phyloP scores from a whole-genome alignment of 192 early-diverging fungal species.

The Globomyces pollinis-pini region DNA sequence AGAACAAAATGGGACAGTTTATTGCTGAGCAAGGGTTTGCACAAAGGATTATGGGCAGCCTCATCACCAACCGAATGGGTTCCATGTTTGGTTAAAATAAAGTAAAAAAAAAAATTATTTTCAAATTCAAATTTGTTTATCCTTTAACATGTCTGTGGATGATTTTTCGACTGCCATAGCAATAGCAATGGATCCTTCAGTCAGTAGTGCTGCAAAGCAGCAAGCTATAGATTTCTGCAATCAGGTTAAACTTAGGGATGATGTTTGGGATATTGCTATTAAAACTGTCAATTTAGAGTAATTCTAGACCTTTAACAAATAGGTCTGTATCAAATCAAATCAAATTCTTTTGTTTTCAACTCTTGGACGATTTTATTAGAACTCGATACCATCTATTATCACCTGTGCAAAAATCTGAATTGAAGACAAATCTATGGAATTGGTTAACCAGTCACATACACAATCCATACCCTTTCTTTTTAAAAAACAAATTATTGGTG shows the following conservation, averaged over 20 bases:
- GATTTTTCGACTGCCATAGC: slow-evolving; percentile 1
- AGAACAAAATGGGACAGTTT: background rate
- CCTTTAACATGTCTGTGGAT: background rate
- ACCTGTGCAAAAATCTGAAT: slow-evolving; percentile 19
- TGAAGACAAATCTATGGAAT: slow-evolving; percentile 27
- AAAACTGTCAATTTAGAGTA: slow-evolving; percentile 30
- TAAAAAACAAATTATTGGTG: slow-evolving; percentile 80
- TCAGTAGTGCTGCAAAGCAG: slow-evolving; percentile 55
- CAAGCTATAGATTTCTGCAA: slow-evolving; percentile 83
- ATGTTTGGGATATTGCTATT: slow-evolving; percentile 83
- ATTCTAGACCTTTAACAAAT: slow-evolving; percentile 4
- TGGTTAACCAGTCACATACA: slow-evolving; percentile 28
- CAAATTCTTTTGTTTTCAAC: slow-evolving; percentile 74
- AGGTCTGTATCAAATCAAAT: slow-evolving; percentile 2
- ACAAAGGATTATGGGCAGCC: slow-evolving; percentile 2
- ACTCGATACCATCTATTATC: slow-evolving; percentile 34
- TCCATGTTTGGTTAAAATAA: slow-evolving; percentile 8
- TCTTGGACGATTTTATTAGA: slow-evolving; percentile 63
- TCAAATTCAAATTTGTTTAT: background rate
- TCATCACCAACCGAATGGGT: background rate
- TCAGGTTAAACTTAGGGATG: slow-evolving; percentile 61
- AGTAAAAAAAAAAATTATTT: background rate
- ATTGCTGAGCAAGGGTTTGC: slow-evolving; percentile 8
- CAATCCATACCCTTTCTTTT: slow-evolving; percentile 35
- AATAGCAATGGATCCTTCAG: slow-evolving; percentile 61